These are phyloP conservation scores for Xylaria sp. DNA, from an alignment of 2,329 filamentous ascomycete species.

Conservation along the genomic window DNA sequence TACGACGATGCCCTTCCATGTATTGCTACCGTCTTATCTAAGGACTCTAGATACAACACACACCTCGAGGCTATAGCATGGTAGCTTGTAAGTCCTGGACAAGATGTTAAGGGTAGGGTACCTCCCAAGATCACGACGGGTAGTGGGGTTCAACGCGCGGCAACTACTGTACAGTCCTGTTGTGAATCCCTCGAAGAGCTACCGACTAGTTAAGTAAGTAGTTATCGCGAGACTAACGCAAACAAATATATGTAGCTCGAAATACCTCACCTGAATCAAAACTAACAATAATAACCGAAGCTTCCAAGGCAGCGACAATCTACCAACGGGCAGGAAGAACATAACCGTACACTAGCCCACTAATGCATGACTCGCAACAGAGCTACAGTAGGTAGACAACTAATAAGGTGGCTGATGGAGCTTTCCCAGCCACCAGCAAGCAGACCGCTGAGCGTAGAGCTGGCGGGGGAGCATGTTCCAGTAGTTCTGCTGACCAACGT, in stretches of 20 bases:
- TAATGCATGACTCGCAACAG: conserved; percentile 17
- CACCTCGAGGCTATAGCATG: conserved; percentile 20
- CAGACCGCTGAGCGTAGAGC: not conserved
- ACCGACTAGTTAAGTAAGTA: no score
- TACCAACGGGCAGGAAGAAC: not conserved
- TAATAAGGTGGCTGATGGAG: conserved; percentile 34
- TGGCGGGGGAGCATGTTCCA: conserved; percentile 26
- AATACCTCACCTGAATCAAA: not conserved
- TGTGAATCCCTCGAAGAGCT: not conserved
- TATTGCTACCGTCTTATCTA: not conserved
- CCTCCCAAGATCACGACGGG: conserved; percentile 18
- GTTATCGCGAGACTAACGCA: conserved; percentile 21
- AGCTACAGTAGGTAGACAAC: not conserved
- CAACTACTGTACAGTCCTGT: not conserved
- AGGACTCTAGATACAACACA: not conserved
- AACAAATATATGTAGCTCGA: not conserved
- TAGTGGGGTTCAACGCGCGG: conserved; percentile 15
- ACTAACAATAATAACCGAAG: not conserved
- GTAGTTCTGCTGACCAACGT: conserved; percentile 37
- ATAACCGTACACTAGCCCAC: not conserved
- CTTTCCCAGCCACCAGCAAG: conserved; percentile 35
- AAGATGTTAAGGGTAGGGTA: not conserved
- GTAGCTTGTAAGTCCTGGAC: conserved; percentile 5
- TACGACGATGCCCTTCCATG: conserved; percentile 10
- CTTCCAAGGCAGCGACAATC: conserved; percentile 12